Percentiles rank a stretch among this genome's conserved stretches.
phyloP scores from a whole-genome alignment of 148 eudicot genomes.

The Polygonum aviculare region DNA sequence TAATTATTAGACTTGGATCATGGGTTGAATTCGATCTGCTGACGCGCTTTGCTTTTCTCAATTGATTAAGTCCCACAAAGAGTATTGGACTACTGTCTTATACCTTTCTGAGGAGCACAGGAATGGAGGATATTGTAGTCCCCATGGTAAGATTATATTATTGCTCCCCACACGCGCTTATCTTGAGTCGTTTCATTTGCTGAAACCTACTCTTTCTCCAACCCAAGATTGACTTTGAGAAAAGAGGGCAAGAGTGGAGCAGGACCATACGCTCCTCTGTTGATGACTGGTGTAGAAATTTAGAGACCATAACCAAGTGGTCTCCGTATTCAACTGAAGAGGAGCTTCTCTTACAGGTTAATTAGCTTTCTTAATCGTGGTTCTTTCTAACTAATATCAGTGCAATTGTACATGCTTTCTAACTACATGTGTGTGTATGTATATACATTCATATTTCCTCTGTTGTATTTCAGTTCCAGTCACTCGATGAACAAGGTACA shows the following conservation, averaged over 20 bases:
- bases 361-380: neutral
- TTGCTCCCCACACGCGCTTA: too few species aligned
- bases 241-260: constrained; percentile 43
- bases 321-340: constrained; percentile 59
- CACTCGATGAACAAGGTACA: constrained; percentile 49
- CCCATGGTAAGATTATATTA: constrained; percentile 40
- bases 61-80: constrained; percentile 37
- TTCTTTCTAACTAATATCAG: neutral
- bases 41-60: constrained; percentile 5
- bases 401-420: neutral
- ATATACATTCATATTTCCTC: neutral
- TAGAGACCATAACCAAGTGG: constrained; percentile 55
- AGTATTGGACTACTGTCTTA: constrained; percentile 72
- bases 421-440: too few species aligned
- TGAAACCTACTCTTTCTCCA: neutral
- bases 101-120: constrained; percentile 55
- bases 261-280: constrained; percentile 34
- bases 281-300: constrained; percentile 51
- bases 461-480: constrained; percentile 31
- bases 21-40: neutral
- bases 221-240: constrained; percentile 41
- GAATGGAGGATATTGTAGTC: constrained; percentile 72
- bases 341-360: constrained; percentile 65
- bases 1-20: too few species aligned
- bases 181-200: neutral